These are phyloP conservation scores for Pseudopithomyces maydicus DNA, from an alignment of 2,329 filamentous ascomycete species.

Conservation along the genomic window DNA sequence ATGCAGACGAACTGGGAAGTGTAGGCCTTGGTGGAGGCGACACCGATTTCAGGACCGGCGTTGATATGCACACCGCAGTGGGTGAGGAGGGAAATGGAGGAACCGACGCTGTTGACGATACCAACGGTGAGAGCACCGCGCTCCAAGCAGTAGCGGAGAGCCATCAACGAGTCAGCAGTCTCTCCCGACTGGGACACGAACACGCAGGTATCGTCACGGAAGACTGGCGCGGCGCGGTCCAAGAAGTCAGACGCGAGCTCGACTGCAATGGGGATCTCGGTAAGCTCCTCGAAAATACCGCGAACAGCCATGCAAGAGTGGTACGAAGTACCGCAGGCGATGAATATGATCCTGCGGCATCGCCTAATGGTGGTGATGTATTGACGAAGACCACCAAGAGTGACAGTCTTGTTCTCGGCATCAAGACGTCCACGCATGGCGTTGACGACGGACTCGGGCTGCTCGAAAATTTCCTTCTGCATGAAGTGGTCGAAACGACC, in stretches of 20 bases:
- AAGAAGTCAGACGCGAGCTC: slow-evolving; percentile 98
- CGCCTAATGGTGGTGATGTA: slow-evolving; percentile 97
- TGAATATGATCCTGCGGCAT: slow-evolving; percentile 97
- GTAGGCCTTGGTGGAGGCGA: slow-evolving; percentile 98
- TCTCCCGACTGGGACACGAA: slow-evolving; percentile 99
- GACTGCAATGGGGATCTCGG: slow-evolving; percentile 96
- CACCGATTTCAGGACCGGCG: slow-evolving; percentile 97
- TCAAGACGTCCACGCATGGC: slow-evolving; percentile 99
- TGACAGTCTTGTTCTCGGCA: slow-evolving; percentile 89
- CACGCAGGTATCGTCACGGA: slow-evolving; percentile 98
- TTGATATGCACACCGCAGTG: slow-evolving; percentile 99
- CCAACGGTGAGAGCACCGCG: slow-evolving; percentile 95
- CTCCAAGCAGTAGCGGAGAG: slow-evolving; percentile 96
- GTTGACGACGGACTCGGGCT: slow-evolving; percentile 98
- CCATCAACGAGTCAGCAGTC: slow-evolving; percentile 96
- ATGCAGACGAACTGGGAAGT: slow-evolving; percentile 99
- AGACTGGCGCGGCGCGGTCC: slow-evolving; percentile 93
- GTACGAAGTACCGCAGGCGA: slow-evolving; percentile 97
- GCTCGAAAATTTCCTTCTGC: slow-evolving; percentile 99
- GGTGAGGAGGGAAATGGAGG: slow-evolving; percentile 96
- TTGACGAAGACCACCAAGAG: slow-evolving; percentile 90
- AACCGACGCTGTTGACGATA: slow-evolving; percentile 98
- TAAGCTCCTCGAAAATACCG: slow-evolving; percentile 95
- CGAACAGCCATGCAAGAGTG: slow-evolving; percentile 99
- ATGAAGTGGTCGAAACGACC: slow-evolving; percentile 99